Percentiles rank a stretch among this genome's conserved stretches.
These are phyloP conservation scores for Ceratobasidium sp. DNA, from an alignment of 1,284 basidiomycete species.

Conservation along the genomic window DNA sequence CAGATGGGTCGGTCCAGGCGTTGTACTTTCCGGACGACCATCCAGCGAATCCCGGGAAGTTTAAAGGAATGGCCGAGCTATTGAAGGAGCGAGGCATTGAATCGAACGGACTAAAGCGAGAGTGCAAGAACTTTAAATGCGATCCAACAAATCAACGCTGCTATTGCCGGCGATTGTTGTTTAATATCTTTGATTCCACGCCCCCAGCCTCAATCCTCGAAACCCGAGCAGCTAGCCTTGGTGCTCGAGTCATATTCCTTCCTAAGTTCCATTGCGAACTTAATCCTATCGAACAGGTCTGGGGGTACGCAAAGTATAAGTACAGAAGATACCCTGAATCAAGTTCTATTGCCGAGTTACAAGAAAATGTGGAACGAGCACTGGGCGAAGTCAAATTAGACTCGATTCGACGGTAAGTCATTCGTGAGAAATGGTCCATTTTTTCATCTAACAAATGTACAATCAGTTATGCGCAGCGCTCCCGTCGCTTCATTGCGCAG, in stretches of 20 bases:
- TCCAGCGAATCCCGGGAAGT: constrained; percentile 46
- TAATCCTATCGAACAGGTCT: constrained; percentile 41
- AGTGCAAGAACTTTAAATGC: constrained; percentile 37
- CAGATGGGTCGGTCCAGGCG: constrained; percentile 44
- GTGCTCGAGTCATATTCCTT: too few relatives aligned
- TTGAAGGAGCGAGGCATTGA: constrained; percentile 46
- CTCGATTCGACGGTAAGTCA: constrained; percentile 21
- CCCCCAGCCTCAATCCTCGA: constrained; percentile 34
- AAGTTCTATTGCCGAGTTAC: not conserved
- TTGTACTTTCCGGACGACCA: constrained; percentile 50
- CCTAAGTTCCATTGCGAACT: constrained; percentile 39
- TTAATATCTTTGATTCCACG: constrained; percentile 33
- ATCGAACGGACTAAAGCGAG: not conserved
- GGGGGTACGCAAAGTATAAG: constrained; percentile 36
- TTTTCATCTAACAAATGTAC: not conserved
- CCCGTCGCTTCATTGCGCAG: constrained; percentile 36
- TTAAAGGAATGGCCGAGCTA: constrained; percentile 52
- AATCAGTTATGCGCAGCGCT: constrained; percentile 29
- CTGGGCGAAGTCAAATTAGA: constrained; percentile 5
- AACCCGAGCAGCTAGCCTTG: not conserved
- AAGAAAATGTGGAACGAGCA: constrained; percentile 4
- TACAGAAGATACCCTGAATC: constrained; percentile 26
- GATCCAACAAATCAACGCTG: not conserved
- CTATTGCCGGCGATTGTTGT: constrained; percentile 32
- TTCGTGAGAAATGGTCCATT: not conserved